Evolutionary conservation across 352 stramenopile genomes (phyloP).

Genomic region (Pythium brachiatum): DNA sequence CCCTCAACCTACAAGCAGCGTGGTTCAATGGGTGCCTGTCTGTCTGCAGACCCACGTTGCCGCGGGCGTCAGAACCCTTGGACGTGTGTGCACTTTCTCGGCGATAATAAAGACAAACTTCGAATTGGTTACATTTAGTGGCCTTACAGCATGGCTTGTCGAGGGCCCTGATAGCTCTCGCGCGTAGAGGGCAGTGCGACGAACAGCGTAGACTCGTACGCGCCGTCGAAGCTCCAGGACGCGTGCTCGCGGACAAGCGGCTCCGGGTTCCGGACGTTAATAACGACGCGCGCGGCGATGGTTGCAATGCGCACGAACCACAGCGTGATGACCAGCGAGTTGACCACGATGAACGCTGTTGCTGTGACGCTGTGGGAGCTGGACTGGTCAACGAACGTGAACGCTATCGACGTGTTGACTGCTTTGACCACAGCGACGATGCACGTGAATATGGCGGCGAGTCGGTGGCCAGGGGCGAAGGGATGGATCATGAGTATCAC

Average conservation of each 20-base stretch:
- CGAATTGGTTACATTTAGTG: too few relatives aligned
- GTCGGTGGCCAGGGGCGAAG: slow-evolving; percentile 33
- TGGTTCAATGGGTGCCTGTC: too few relatives aligned
- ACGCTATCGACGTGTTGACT: slow-evolving; percentile 42
- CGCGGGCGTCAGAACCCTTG: too few relatives aligned
- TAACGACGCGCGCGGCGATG: not conserved
- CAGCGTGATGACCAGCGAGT: slow-evolving; percentile 25
- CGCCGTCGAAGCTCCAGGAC: not conserved
- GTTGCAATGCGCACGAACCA: slow-evolving; percentile 14
- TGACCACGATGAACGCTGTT: slow-evolving; percentile 57
- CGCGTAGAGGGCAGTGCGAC: not conserved
- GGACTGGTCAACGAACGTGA: slow-evolving; percentile 9
- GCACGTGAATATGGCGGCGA: slow-evolving; percentile 46
- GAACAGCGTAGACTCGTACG: not conserved
- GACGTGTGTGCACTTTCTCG: too few relatives aligned
- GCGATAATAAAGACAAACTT: too few relatives aligned
- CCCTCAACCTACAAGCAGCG: too few relatives aligned
- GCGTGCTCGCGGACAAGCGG: not conserved
- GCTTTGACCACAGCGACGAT: slow-evolving; percentile 43
- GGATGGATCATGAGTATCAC: slow-evolving; percentile 46
- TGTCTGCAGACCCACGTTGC: too few relatives aligned
- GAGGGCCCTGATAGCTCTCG: not conserved
- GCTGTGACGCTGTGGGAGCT: slow-evolving; percentile 25
- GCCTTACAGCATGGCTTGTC: not conserved
- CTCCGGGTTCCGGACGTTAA: not conserved